phyloP scores from a whole-genome alignment of 2,329 filamentous ascomycete genomes.

The Microsporum audouinii region DNA sequence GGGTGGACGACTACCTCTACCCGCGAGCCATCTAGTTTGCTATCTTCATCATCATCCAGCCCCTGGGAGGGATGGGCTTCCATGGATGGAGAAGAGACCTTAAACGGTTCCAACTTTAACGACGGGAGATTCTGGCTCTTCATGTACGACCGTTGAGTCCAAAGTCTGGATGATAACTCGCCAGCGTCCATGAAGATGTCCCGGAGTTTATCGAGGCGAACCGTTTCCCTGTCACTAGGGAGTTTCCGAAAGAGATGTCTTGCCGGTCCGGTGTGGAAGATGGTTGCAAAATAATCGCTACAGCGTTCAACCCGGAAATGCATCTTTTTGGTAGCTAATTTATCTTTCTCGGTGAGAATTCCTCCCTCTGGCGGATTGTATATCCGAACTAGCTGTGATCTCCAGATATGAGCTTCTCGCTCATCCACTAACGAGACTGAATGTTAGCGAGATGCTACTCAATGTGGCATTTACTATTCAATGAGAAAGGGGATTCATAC shows the following conservation, averaged over 20 bases:
- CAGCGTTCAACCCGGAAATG: background rate
- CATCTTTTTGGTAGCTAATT: background rate
- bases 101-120: background rate
- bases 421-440: constrained; percentile 10
- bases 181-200: constrained; percentile 11
- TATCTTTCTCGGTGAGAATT: background rate
- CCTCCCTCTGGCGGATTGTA: constrained; percentile 7
- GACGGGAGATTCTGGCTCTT: background rate
- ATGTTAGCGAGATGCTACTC: background rate
- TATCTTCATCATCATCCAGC: constrained; percentile 15
- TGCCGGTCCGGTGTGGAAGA: background rate
- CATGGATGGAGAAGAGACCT: constrained; percentile 8
- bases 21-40: constrained; percentile 11
- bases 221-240: background rate
- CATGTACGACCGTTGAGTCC: constrained; percentile 16
- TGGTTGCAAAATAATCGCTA: constrained; percentile 4
- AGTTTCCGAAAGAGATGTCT: background rate
- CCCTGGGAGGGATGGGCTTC: constrained; percentile 17
- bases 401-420: constrained; percentile 16
- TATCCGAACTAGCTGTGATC: constrained; percentile 15
- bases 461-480: background rate
- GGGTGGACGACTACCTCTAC: constrained; percentile 16
- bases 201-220: constrained; percentile 1
- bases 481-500: background rate
- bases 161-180: constrained; percentile 14